Base-by-base conservation (phyloP, 2,329 filamentous ascomycete species). In the Curvularia hawaiiensis region DNA sequence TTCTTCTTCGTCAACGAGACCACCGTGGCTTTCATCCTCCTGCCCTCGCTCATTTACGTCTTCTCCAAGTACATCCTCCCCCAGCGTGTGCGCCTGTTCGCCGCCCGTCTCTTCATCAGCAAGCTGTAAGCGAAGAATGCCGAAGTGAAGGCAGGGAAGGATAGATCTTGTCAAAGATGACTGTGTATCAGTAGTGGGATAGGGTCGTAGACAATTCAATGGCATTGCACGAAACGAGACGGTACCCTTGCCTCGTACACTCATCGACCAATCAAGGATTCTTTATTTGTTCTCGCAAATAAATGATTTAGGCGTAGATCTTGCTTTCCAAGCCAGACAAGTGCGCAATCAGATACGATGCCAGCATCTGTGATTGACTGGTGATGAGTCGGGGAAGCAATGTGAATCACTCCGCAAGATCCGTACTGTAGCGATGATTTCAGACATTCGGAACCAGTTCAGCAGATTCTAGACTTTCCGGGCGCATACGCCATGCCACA, bases 1-100 rank as follows among this genome's bases (percentile, higher is more conserved):
- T 79, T 79, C 74, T 79, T 78, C 73, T 78, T 78, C 73, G 75
- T 79, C 68, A 79, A 78, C 71, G 77, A 79, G 75, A 75, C 72
- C 58, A 76, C 73, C 60, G 66, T 74, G 62, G 77, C 76, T 46
- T 78, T 78, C 64, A 65, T 78, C 68, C 66, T 76, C 56, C 67
- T 79, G 43, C 77, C 77, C 44, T 70, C 75, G 52, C 73, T 79
- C 64, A 77, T 79, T 74, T 79, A 78, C 71, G 53, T 79, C 66
- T 70, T 78, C 66, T 77, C 76, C 62, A 79, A 79, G 66, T 79
- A 79, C 72, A 71, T 77, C 58, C 73, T 79, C 39, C 77, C 77
- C 59, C 73, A 78, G 70, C 73, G 71, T 58, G 67, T 79, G 59
- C 76, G 77, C 64, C 67, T 75, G 47, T 76, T 77, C 70, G 70